Evolutionary conservation across 192 early-diverging fungal species (phyloP).

Genomic region (Dimargaris verticillata): DNA sequence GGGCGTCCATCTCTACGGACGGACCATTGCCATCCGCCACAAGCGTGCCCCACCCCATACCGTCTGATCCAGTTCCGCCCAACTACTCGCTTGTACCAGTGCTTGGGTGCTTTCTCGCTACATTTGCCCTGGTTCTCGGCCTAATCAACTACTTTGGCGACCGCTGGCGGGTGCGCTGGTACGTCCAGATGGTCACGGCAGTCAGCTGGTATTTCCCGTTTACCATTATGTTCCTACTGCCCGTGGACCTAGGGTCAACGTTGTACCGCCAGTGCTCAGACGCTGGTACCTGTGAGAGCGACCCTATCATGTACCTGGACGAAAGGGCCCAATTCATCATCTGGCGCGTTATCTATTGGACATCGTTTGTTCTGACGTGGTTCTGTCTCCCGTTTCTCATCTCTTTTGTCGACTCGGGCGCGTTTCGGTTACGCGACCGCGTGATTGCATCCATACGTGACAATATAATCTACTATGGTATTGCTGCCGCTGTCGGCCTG

Average conservation of each 20-base stretch:
- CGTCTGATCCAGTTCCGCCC: too few relatives aligned
- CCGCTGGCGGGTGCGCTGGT: constrained; percentile 60
- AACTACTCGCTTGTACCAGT: constrained; percentile 14
- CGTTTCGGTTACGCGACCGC: constrained; percentile 50
- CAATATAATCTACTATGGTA: constrained; percentile 67
- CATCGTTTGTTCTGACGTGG: constrained; percentile 75
- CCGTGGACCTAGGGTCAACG: constrained; percentile 79
- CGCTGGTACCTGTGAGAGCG: constrained; percentile 34
- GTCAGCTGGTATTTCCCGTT: constrained; percentile 84
- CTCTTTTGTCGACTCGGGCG: constrained; percentile 72
- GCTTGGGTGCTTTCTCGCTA: constrained; percentile 28
- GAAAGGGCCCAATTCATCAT: constrained; percentile 49
- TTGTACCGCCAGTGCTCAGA: constrained; percentile 44
- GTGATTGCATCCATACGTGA: constrained; percentile 58
- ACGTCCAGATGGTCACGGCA: constrained; percentile 52
- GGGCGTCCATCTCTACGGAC: too few relatives aligned
- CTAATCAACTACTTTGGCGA: constrained; percentile 69
- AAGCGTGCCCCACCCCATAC: too few relatives aligned
- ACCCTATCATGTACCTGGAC: constrained; percentile 60
- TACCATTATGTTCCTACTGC: constrained; percentile 76
- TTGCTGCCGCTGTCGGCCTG: constrained; percentile 49
- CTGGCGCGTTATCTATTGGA: constrained; percentile 85
- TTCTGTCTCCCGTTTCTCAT: constrained; percentile 71
- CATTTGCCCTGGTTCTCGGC: constrained; percentile 31
- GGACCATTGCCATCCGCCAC: too few relatives aligned